Evolutionary conservation across 176 grass and related monocot genomes (phyloP).

Genomic region (Olyra latifolia): DNA sequence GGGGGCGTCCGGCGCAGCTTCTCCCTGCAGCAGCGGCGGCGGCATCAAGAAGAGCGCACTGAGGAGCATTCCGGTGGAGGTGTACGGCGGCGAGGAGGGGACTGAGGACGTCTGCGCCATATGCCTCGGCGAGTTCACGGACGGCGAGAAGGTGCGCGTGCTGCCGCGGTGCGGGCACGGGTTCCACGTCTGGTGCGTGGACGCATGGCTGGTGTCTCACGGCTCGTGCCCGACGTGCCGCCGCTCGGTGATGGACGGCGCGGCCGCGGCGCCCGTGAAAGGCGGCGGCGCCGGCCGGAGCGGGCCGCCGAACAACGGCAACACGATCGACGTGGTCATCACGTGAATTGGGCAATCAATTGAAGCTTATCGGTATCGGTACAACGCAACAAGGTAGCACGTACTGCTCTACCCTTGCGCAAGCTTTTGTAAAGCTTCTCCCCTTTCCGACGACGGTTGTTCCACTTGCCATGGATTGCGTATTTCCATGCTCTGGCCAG

Average conservation of each 20-base stretch:
- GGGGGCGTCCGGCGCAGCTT: background rate
- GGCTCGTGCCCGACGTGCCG: constrained; percentile 84
- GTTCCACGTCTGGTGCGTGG: constrained; percentile 77
- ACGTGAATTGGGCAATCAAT: background rate
- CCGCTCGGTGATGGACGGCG: constrained; percentile 22
- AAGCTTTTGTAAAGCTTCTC: constrained; percentile 28
- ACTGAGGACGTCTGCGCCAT: constrained; percentile 62
- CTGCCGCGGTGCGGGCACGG: constrained; percentile 68
- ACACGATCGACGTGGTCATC: constrained; percentile 37
- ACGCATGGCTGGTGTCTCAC: constrained; percentile 66
- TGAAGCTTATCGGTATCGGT: background rate
- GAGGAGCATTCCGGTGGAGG: constrained; percentile 64
- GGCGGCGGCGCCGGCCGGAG: background rate
- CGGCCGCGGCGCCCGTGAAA: background rate
- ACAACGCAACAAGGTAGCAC: background rate
- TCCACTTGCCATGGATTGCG: background rate
- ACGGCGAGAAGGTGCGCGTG: constrained; percentile 75
- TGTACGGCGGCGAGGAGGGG: constrained; percentile 35
- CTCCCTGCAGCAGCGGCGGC: background rate
- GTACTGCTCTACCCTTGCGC: background rate
- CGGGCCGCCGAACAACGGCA: background rate
- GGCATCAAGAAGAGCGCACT: constrained; percentile 64
- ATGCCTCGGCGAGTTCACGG: constrained; percentile 80
- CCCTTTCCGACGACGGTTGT: constrained; percentile 6
- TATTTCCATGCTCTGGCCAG: background rate